phyloP scores from a whole-genome alignment of 2,329 filamentous ascomycete genomes.

The Aspergillus spinulosporus region DNA sequence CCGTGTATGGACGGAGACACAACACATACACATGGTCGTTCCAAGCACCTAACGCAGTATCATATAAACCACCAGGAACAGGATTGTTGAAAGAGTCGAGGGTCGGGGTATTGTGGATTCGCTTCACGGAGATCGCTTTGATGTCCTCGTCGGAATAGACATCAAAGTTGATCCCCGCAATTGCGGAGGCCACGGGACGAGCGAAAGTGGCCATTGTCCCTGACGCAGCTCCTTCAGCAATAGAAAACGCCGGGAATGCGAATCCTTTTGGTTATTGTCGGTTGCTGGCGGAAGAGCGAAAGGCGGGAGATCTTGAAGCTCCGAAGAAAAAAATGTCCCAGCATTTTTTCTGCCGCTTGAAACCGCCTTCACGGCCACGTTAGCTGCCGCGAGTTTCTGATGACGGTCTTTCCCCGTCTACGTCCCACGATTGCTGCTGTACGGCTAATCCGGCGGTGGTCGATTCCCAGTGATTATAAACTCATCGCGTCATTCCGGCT shows the following conservation, averaged over 20 bases:
- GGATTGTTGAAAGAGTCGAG: conserved; percentile 91
- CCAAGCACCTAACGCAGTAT: conserved; percentile 87
- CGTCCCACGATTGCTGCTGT: background rate
- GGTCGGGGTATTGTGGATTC: conserved; percentile 90
- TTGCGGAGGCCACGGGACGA: conserved; percentile 78
- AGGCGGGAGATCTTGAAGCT: conserved; percentile 33
- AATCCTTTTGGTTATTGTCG: conserved; percentile 18
- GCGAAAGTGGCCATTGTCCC: conserved; percentile 51
- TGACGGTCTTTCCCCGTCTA: background rate
- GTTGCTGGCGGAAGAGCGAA: conserved; percentile 23
- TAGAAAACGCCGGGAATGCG: conserved; percentile 34
- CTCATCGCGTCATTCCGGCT: conserved; percentile 1
- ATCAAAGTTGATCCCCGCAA: conserved; percentile 85
- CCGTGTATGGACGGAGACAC: background rate
- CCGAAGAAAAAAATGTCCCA: conserved; percentile 33
- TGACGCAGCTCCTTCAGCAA: conserved; percentile 36
- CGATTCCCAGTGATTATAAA: background rate
- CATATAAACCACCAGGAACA: conserved; percentile 86
- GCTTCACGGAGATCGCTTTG: conserved; percentile 84
- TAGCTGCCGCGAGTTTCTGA: conserved; percentile 9
- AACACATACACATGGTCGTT: conserved; percentile 72
- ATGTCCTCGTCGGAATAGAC: conserved; percentile 83
- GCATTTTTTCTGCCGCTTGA: conserved; percentile 40
- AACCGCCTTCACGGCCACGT: conserved; percentile 33
- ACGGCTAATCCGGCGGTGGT: background rate